phyloP scores from a whole-genome alignment of 331 rosid genomes.

The Cucumis variabilis region DNA sequence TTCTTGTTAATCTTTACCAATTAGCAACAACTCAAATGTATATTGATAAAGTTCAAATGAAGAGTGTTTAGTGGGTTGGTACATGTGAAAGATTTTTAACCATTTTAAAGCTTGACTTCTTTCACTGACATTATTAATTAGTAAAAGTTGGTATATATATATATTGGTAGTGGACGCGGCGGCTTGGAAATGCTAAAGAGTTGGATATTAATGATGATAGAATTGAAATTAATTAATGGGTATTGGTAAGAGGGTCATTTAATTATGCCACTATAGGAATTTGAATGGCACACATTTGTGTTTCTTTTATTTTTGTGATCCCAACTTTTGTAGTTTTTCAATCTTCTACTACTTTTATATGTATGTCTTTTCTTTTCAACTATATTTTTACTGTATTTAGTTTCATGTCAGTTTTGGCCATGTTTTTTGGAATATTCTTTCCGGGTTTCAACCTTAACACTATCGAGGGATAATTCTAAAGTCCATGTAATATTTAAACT shows the following conservation, averaged over 20 bases:
- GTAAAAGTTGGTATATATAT: no score
- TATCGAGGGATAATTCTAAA: neutral
- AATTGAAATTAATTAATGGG: neutral
- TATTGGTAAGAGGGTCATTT: neutral
- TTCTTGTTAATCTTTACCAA: neutral
- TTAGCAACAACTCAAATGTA: neutral
- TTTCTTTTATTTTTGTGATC: neutral
- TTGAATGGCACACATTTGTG: constrained; percentile 6
- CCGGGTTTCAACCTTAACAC: neutral
- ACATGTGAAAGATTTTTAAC: neutral
- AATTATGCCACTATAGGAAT: neutral
- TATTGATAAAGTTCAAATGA: neutral
- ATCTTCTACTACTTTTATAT: no score
- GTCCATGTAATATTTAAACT: no score
- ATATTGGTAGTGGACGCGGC: constrained; percentile 27
- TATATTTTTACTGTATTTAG: no score
- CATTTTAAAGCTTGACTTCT: no score
- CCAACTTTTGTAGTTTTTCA: no score
- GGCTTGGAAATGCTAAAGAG: constrained; percentile 30
- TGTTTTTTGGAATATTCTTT: neutral
- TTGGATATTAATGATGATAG: constrained; percentile 12
- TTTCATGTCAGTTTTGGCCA: neutral
- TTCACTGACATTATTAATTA: no score
- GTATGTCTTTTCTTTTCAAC: no score
- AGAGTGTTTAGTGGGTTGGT: neutral